Base-by-base conservation (phyloP, 768 basidiomycete species). In the Myochromella boudieri region DNA sequence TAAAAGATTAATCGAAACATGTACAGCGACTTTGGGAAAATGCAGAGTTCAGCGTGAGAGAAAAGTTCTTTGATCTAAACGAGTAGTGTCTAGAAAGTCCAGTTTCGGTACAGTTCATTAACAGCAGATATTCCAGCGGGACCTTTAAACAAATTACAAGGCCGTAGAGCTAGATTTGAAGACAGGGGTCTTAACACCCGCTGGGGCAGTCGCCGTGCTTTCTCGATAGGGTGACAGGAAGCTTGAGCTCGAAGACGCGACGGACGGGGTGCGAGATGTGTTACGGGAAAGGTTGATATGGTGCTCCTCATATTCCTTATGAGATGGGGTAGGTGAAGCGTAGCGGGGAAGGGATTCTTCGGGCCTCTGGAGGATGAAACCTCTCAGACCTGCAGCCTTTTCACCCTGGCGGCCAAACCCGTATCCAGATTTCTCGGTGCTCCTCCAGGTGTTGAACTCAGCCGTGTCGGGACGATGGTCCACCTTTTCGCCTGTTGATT, bases 341-440 rank as follows among this genome's bases (percentile, higher is more conserved):
- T 83, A 77, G 31, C 71, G 75, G 2, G 84, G 74, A 20, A 80
- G 71, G 4, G 78, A 71, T 60, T 85, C 82, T 8, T 69, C 66
- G 0, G 86, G 85, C 54, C 67, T 76, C 37, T 77, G 74, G 53
- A 85, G 69, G 27, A 81, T 46, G 63, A 79, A 84, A 3, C 89
- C 88, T 58, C 76, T 78, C 40, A 85, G 68, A 3, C 75, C 84
- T 4, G 89, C 89, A 31, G 75, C 75, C 68, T 86, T 91, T 73
- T 91, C 87, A 17, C 79, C 90, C 60, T 90, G 87, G 41, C 80
- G 74, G 14, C 91, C 91, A 56, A 93, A 94, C 1, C 91, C 91
- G 60, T 80, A 77, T 3, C 81, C 80, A 44, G 66, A 63, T 60
- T 70, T 74, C 46, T 68, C 66, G 2, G 63, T 59, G 58, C 59